Percentiles rank a stretch among this genome's conserved stretches.
Conservation (phyloP, 371 early-diverging fungal genomes). For the Umbelopsis sp. region DNA sequence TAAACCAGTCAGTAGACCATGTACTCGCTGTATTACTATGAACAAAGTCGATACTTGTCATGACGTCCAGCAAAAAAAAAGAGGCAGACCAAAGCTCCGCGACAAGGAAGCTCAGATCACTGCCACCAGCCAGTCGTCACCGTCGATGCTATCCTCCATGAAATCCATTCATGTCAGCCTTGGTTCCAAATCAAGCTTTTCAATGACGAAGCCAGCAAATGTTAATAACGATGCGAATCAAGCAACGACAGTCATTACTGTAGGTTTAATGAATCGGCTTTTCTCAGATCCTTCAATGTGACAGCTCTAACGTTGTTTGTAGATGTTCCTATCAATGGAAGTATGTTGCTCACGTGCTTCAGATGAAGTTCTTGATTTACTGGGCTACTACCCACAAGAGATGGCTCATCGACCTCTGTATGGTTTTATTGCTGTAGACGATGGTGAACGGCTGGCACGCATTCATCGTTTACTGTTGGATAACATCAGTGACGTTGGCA, state of each 20-base stretch:
- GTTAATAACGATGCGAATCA: neutral
- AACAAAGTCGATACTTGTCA: slow-evolving; percentile 67
- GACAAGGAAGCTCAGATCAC: slow-evolving; percentile 31
- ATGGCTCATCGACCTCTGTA: slow-evolving; percentile 54
- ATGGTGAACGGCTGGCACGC: slow-evolving; percentile 39
- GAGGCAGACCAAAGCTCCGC: slow-evolving; percentile 70
- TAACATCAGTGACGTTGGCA: slow-evolving; percentile 36
- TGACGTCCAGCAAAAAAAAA: slow-evolving; percentile 75
- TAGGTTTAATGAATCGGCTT: slow-evolving; percentile 12
- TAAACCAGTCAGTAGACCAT: slow-evolving; percentile 60
- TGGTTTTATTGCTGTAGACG: slow-evolving; percentile 43
- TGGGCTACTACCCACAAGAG: slow-evolving; percentile 58
- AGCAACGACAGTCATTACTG: slow-evolving; percentile 22
- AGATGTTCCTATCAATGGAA: slow-evolving; percentile 50
- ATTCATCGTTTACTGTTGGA: slow-evolving; percentile 45
- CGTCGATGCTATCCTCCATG: slow-evolving; percentile 15
- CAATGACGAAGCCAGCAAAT: slow-evolving; percentile 21
- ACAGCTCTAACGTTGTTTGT: slow-evolving; percentile 43
- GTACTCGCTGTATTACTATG: slow-evolving; percentile 66
- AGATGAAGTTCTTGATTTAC: slow-evolving; percentile 47
- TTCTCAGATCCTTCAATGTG: slow-evolving; percentile 45
- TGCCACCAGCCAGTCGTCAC: slow-evolving; percentile 11
- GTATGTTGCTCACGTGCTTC: slow-evolving; percentile 56
- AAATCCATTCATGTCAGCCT: slow-evolving; percentile 21
- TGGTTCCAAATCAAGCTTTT: slow-evolving; percentile 23